Base-by-base conservation (phyloP, 192 early-diverging fungal species). In the Rhizophagus clarus region DNA sequence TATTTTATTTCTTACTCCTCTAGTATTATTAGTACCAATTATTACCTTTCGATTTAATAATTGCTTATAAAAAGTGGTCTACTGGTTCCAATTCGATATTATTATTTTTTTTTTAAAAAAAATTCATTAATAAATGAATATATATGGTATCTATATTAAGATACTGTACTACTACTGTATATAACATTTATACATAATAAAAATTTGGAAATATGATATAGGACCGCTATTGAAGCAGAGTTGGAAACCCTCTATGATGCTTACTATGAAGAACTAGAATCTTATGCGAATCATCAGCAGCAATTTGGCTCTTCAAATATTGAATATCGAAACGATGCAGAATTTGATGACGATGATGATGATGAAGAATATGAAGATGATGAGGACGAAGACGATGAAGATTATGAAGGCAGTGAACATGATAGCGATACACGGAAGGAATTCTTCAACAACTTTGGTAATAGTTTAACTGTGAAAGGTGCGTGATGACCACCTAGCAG, bases 231-330 rank as follows among this genome's bases (percentile, higher is more conserved):
- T 82, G 94, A 95, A 81, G 93, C 94, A 81, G 94, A 96, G 77
- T 85, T 96, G 9, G 95, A 96, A 80, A 84, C 92, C 9, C 87
- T 96, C 3, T 96, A 96, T 81, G 94, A 96, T 81, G 93, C 94
- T 28, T 96, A 96, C 81, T 96, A 95, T 80, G 93, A 94, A 75
- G 95, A 96, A 81, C 85, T 96, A 42, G 94, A 96, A 82, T 91
- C 91, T 72, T 95, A 93, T 81, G 94, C 95, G 26, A 92, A 96
- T 79, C 88, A 92, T 40, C 93, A 95, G 77, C 82, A 88, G 78
- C 87, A 87, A 75, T 83, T 85, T 26, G 70, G 73, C 32, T 63
- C 67, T 8, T 85, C 84, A 29, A 78, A 77, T 40, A 77, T 86
- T 34, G 80, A 84, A 14, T 85, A 89, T 73, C 81, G 83, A n/a